Conservation (phyloP, 129 eudicot species). For the Sambucus nigra region DNA sequence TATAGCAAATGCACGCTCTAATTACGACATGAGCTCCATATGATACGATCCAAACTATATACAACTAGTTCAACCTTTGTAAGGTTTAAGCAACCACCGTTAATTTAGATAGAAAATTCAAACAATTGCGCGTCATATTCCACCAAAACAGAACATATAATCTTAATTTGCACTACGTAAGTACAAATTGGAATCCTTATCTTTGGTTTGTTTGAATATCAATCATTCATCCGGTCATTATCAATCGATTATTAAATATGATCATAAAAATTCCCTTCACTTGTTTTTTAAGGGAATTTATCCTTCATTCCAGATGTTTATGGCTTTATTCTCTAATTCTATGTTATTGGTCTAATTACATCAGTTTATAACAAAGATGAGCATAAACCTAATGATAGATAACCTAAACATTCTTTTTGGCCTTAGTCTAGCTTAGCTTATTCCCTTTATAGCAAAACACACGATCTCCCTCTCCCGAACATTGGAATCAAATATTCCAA, state of each 20-base stretch:
- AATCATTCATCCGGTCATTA: constrained; percentile 1
- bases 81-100: too few species aligned
- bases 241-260: background rate
- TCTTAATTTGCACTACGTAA: background rate
- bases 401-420: constrained; percentile 5
- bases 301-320: constrained; percentile 8
- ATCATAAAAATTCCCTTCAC: background rate
- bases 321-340: constrained; percentile 13
- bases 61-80: too few species aligned
- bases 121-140: background rate
- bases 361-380: constrained; percentile 4
- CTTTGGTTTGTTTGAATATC: background rate
- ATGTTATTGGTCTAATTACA: constrained; percentile 5
- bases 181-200: background rate
- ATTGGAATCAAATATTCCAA: background rate
- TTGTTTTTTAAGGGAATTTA: constrained; percentile 4
- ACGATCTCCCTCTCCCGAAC: background rate
- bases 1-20: too few species aligned
- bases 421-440: background rate
- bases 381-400: constrained; percentile 13
- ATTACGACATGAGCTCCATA: too few species aligned
- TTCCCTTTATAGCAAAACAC: constrained; percentile 10
- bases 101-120: background rate
- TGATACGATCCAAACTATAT: too few species aligned
- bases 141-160: background rate